Conservation (phyloP, 148 eudicot genomes). For the Gaultheria prostrata region DNA sequence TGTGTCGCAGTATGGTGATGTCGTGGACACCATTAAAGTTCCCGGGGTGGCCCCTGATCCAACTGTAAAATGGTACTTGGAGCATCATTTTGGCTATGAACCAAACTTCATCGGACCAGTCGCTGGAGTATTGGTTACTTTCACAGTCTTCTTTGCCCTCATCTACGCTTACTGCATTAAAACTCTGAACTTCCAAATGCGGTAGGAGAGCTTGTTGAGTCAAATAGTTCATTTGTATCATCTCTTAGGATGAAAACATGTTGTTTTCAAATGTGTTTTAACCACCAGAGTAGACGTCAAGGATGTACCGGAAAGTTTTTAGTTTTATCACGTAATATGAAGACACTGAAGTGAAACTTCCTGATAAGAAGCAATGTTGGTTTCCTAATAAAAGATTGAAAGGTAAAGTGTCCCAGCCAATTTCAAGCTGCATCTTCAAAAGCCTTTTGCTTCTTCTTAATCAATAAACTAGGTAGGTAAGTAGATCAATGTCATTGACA, state of each 20-base stretch:
- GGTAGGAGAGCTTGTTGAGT: conserved; percentile 33
- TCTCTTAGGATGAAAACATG: background rate
- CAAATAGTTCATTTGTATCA: background rate
- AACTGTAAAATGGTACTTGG: conserved; percentile 48
- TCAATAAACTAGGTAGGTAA: no score
- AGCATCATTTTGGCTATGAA: conserved; percentile 65
- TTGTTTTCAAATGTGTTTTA: background rate
- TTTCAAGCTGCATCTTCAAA: background rate
- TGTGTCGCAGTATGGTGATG: conserved; percentile 82
- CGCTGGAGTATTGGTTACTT: conserved; percentile 66
- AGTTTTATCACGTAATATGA: background rate
- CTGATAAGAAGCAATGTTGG: background rate
- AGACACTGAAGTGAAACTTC: background rate
- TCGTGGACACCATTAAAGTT: conserved; percentile 37
- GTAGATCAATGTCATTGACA: no score
- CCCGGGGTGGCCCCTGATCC: conserved; percentile 40
- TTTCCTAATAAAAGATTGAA: background rate
- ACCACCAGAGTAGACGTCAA: no score
- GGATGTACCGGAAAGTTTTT: background rate
- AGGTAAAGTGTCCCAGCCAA: background rate
- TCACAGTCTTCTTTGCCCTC: conserved; percentile 83
- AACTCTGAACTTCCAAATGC: conserved; percentile 82
- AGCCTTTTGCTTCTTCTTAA: no score
- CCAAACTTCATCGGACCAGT: conserved; percentile 75
- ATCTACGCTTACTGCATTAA: conserved; percentile 75